phyloP scores from a whole-genome alignment of 1,284 basidiomycete species.

The Exobasidium cylindrosporum region DNA sequence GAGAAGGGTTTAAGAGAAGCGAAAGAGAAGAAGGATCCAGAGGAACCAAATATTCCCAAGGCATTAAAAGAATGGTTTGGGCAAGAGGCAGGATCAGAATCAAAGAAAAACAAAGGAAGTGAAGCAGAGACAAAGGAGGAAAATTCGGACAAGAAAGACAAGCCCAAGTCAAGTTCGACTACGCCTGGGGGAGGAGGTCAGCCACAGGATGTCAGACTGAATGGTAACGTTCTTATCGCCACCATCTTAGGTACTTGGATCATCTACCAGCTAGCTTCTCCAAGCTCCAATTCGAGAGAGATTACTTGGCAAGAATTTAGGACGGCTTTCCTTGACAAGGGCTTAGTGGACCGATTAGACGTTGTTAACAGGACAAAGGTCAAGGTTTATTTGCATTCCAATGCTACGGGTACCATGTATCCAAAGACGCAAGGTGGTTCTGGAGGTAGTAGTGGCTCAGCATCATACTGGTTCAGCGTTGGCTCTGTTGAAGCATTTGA shows the following conservation, averaged over 20 bases:
- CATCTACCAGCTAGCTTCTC: constrained; percentile 64
- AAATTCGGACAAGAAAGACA: constrained; percentile 19
- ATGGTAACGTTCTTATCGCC: constrained; percentile 47
- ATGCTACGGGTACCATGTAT: constrained; percentile 69
- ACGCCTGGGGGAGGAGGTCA: constrained; percentile 22
- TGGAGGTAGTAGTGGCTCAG: constrained; percentile 16
- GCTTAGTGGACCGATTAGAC: constrained; percentile 87
- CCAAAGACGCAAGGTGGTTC: neutral
- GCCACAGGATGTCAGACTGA: constrained; percentile 42
- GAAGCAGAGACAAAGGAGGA: constrained; percentile 4
- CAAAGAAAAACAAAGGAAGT: constrained; percentile 19
- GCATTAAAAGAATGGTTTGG: neutral
- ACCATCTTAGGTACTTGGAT: constrained; percentile 66
- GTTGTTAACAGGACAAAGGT: constrained; percentile 91
- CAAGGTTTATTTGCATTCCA: constrained; percentile 75
- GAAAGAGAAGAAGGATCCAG: constrained; percentile 14
- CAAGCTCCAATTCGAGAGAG: constrained; percentile 67
- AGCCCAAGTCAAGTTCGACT: neutral
- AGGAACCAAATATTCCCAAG: neutral
- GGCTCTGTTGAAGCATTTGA: constrained; percentile 97
- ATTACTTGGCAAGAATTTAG: constrained; percentile 99
- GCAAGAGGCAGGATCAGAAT: constrained; percentile 16
- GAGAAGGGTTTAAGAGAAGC: constrained; percentile 17
- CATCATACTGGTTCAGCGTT: constrained; percentile 85
- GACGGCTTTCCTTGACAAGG: constrained; percentile 90